These are phyloP conservation scores for Hyaloscypha hepaticicola DNA, from an alignment of 495 filamentous ascomycete species.

Conservation along the genomic window DNA sequence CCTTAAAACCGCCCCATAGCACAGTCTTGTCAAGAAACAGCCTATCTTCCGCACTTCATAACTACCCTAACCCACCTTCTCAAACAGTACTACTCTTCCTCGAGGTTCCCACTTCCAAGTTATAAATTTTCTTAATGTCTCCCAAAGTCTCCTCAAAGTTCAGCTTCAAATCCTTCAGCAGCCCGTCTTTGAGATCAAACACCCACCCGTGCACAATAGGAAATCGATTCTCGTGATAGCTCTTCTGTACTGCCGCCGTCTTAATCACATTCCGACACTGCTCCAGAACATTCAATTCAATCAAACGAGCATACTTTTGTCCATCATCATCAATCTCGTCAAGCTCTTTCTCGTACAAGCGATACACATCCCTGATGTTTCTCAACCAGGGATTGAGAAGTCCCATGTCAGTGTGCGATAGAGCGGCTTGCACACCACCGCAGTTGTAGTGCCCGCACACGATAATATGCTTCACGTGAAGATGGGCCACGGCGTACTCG, in stretches of 20 bases:
- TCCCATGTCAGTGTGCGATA: conserved; percentile 56
- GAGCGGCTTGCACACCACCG: conserved; percentile 62
- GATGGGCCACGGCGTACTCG: conserved; percentile 57
- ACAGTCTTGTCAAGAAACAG: too few species aligned
- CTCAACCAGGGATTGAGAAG: conserved; percentile 61
- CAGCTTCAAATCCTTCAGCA: conserved; percentile 54
- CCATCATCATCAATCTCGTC: conserved; percentile 47
- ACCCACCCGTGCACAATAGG: too few species aligned
- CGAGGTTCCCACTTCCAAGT: background rate
- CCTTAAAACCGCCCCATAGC: too few species aligned
- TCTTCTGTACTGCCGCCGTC: conserved; percentile 55
- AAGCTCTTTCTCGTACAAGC: conserved; percentile 55
- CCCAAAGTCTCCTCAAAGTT: conserved; percentile 45
- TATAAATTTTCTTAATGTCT: conserved; percentile 55
- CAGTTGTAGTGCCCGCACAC: conserved; percentile 66
- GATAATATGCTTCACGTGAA: conserved; percentile 63
- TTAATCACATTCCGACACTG: conserved; percentile 54
- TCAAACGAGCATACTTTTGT: conserved; percentile 51
- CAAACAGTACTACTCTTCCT: too few species aligned
- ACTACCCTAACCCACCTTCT: too few species aligned
- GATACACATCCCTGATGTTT: conserved; percentile 60
- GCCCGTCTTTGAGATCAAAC: conserved; percentile 51
- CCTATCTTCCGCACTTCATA: too few species aligned
- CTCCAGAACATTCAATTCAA: conserved; percentile 44
- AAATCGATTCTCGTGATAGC: conserved; percentile 53